Base-by-base conservation (phyloP, 2,329 filamentous ascomycete species). In the Pseudogymnoascus sp. region DNA sequence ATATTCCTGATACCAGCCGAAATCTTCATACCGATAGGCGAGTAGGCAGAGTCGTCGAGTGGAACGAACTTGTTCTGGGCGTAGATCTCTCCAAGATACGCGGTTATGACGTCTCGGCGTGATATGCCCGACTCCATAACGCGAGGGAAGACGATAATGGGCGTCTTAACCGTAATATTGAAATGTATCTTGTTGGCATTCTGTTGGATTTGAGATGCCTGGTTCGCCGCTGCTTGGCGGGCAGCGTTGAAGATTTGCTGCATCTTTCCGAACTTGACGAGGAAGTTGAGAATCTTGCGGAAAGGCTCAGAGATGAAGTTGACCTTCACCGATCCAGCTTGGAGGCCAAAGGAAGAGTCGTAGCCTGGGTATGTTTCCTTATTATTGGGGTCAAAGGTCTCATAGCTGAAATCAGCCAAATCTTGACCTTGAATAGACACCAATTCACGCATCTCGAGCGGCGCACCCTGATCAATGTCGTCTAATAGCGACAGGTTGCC, bases 221-320 rank as follows among this genome's bases (percentile, higher is more conserved):
- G 93, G 66, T 90, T 93, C 40, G 95, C 91, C 2, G 96, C 95
- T 40, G 93, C 96, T 76, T 96, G 91, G 35, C 96, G 86, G 11
- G 96, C 95, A 44, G 95, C 93, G 72, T 99, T 99, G 80, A 96
- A 99, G 62, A 99, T 89, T 21, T 95, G 93, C 76, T 99, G 95
- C 95, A 99, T 99, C 77, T 96, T 96, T 65, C 96, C 95, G 74
- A 99, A 99, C 71, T 99, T 99, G 74, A 99, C 92, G 47, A 96
- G 81, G 75, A 99, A 99, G 69, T 96, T 91, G 76, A 99, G 91
- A 67, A 99, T 97, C 77, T 97, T 97, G 62, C 95, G 87, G 80
- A 97, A 97, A 0, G 95, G 95, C 74, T 99, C 96, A 66, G 97
- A 93, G 3, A 97, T 78, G 74, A 99, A 99, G 74, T 97, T 97